A percentile compares a stretch with the other conserved stretches of the same genome.
phyloP scores from a whole-genome alignment of 2,329 filamentous ascomycete species.

The Fusarium subtropicale region DNA sequence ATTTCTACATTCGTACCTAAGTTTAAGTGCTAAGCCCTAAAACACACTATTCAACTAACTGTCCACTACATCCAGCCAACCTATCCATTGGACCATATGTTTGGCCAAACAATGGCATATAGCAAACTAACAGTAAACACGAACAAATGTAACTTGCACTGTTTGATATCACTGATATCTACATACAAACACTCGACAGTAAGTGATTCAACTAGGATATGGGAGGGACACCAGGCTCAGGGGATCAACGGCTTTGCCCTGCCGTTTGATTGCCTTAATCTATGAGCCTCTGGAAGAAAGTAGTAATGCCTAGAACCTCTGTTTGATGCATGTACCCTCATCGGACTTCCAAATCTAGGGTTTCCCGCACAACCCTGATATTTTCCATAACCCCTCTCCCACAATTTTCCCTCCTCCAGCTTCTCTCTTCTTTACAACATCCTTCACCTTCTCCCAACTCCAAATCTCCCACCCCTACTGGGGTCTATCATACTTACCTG shows the following conservation, averaged over 20 bases:
- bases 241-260: background rate
- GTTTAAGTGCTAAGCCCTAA: too few relatives aligned
- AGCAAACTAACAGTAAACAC: background rate
- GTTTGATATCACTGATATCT: background rate
- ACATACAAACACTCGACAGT: background rate
- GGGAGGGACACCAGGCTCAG: background rate
- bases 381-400: background rate
- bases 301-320: background rate
- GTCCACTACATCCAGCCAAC: background rate
- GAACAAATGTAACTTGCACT: too few relatives aligned
- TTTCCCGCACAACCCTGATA: background rate
- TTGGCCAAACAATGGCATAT: too few relatives aligned
- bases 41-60: background rate
- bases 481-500: background rate
- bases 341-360: background rate
- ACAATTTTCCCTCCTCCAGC: background rate
- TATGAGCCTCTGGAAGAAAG: background rate
- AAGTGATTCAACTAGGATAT: background rate
- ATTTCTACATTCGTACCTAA: background rate
- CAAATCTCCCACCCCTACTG: background rate
- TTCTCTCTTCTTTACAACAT: slow-evolving; percentile 1
- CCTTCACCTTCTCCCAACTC: background rate
- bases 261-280: background rate
- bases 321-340: background rate
- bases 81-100: background rate